phyloP scores from a whole-genome alignment of 2,329 filamentous ascomycete species.

The Beauveria rudraprayagi region DNA sequence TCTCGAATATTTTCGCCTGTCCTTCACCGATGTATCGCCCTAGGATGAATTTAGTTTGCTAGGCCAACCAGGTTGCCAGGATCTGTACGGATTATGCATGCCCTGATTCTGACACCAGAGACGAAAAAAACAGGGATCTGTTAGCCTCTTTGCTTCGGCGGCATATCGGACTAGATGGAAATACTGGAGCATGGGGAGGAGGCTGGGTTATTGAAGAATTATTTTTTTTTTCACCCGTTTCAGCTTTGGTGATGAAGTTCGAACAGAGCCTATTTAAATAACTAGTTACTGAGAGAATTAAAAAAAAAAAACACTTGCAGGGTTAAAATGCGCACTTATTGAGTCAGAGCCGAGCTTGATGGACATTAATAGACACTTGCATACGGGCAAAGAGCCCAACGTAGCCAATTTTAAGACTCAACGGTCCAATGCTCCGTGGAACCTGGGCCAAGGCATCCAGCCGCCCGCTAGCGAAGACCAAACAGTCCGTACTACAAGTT shows the following conservation, averaged over 20 bases:
- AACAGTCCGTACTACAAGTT: background rate
- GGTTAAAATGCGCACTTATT: background rate
- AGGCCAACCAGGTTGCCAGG: background rate
- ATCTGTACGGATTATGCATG: too few species aligned
- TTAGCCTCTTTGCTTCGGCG: background rate
- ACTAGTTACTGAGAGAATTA: too few species aligned
- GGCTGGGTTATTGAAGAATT: background rate
- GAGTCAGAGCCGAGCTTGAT: background rate
- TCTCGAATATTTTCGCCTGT: background rate
- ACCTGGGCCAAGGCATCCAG: background rate
- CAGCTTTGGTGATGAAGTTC: background rate
- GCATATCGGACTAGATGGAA: slow-evolving; percentile 4
- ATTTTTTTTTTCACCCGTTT: background rate
- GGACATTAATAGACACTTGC: background rate
- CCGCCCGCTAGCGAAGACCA: background rate
- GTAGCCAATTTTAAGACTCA: background rate
- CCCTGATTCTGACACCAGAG: background rate
- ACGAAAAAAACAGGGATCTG: slow-evolving; percentile 2
- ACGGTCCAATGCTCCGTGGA: background rate
- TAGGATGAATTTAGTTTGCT: background rate
- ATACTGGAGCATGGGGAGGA: background rate
- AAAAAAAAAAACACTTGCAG: background rate
- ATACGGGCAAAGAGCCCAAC: background rate
- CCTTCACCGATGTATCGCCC: background rate
- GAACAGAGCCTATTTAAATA: too few species aligned